A percentile compares a stretch with the other conserved stretches of the same genome.
Evolutionary conservation across 2,329 filamentous ascomycete species (phyloP).

Genomic region (Septoria petroselini): DNA sequence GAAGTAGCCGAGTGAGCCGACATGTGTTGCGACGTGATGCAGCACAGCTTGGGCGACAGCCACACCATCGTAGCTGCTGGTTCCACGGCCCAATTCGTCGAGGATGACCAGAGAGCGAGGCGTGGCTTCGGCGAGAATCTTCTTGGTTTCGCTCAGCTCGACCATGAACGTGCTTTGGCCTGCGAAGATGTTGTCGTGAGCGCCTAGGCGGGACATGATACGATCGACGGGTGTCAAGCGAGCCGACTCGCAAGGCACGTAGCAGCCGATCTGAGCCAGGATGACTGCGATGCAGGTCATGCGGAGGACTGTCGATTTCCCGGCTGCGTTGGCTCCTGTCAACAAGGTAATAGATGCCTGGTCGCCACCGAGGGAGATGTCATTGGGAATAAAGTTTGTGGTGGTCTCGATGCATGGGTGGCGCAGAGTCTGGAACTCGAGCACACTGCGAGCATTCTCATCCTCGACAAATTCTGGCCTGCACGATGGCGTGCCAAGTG

Average conservation of each 20-base stretch:
- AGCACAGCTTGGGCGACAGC: slow-evolving; percentile 94
- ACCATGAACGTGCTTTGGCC: slow-evolving; percentile 98
- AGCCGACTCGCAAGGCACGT: slow-evolving; percentile 79
- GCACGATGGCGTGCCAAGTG: slow-evolving; percentile 81
- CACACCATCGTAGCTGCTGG: slow-evolving; percentile 91
- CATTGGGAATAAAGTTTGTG: slow-evolving; percentile 94
- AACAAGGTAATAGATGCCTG: slow-evolving; percentile 81
- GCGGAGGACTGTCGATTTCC: slow-evolving; percentile 91
- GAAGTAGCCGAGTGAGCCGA: slow-evolving; percentile 93
- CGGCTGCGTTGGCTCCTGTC: slow-evolving; percentile 93
- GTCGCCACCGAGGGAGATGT: slow-evolving; percentile 79
- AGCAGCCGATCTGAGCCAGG: slow-evolving; percentile 93
- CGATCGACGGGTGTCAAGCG: slow-evolving; percentile 86
- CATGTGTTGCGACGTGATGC: slow-evolving; percentile 91
- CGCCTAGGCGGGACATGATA: slow-evolving; percentile 96
- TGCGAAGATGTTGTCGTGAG: slow-evolving; percentile 98
- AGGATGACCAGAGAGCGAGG: slow-evolving; percentile 92
- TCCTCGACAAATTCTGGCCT: slow-evolving; percentile 83
- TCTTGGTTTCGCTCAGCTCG: slow-evolving; percentile 94
- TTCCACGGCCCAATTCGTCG: slow-evolving; percentile 92
- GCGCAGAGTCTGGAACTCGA: slow-evolving; percentile 89
- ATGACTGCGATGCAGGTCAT: slow-evolving; percentile 98
- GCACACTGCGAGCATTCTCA: slow-evolving; percentile 65
- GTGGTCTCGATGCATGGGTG: slow-evolving; percentile 92
- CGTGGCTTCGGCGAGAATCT: slow-evolving; percentile 92